Base-by-base conservation (phyloP, 169 alveolate species). In the Plasmodium billcollinsi region DNA sequence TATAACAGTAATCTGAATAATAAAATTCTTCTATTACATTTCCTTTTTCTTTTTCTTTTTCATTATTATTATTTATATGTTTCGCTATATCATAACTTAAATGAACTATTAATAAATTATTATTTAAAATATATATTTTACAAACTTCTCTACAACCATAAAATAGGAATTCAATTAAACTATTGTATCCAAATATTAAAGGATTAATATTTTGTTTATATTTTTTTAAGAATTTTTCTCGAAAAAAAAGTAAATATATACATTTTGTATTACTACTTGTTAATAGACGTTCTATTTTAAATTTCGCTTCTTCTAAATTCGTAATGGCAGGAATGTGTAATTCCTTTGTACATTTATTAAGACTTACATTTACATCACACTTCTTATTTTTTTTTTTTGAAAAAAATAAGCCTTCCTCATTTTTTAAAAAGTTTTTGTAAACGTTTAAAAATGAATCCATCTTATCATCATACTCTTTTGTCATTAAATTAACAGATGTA, bases 111-210 rank as follows among this genome's bases (percentile, higher is more conserved):
- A 73, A 56, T 43, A 73, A 11, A 24, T 73, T 52, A 8, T 62
- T 58, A 39, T 73, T 73, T 15, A 73, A 47, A 24, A 73, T 59
- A 21, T 29, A 58, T 1, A 73, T 59, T 20, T 58, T 52, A n/a
- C 88, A 73, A 20, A 73, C 72, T 3, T 73, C 88, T 21, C 43
- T 59, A 62, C 88, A 73, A 45, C 70, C 26, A 45, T 56, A 73
- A 73, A 73, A 73, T 8, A 73, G 88, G 2, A 73, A 73, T 14
- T 39, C 67, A 33, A 73, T 58, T 52, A 73, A 58, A 56, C 88
- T 73, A 15, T 45, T 33, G 15, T 49, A 73, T 3, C 73, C 73
- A 14, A 73, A 73, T 1, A 18, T 15, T 39, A 73, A 2, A 4
- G 88, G 88, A 29, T 24, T 54, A 56, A 73, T 18, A 3, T 21